phyloP scores from a whole-genome alignment of 306 rosid genomes.

The Cucurbita ficifolia region DNA sequence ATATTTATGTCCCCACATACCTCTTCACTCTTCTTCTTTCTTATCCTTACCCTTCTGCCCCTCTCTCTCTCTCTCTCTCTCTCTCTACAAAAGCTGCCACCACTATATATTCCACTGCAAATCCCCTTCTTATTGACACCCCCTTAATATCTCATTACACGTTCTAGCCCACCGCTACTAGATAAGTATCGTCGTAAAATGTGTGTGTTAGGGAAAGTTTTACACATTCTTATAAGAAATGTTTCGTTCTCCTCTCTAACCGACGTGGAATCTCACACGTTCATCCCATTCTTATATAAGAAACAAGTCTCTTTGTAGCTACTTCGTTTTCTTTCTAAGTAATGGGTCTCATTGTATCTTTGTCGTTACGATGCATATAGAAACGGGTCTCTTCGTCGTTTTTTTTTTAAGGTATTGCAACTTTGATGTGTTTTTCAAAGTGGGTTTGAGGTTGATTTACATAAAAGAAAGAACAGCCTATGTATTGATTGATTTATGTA shows the following conservation, averaged over 20 bases:
- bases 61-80: slow-evolving; percentile 5
- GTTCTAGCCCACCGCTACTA: not conserved
- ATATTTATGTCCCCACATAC: not conserved
- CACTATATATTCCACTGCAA: slow-evolving; percentile 10
- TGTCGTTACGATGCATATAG: no score
- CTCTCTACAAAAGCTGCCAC: slow-evolving; percentile 10
- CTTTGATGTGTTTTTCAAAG: no score
- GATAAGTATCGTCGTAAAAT: no score
- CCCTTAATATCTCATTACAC: not conserved
- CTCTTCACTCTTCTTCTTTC: not conserved
- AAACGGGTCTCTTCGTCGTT: no score
- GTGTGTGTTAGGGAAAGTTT: accelerated
- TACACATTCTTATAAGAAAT: no score
- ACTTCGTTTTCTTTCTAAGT: not conserved
- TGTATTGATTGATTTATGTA: not conserved
- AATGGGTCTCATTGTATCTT: not conserved
- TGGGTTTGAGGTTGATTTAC: not conserved
- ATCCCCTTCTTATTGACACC: not conserved
- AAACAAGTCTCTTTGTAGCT: no score
- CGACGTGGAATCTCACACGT: no score
- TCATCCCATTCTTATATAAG: not conserved
- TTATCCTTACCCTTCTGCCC: slow-evolving; percentile 1
- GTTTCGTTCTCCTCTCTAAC: no score
- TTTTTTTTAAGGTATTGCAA: no score
- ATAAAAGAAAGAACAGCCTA: not conserved